Conservation (phyloP, 805 yeast species). For the Wickerhamomyces xylosicus region DNA sequence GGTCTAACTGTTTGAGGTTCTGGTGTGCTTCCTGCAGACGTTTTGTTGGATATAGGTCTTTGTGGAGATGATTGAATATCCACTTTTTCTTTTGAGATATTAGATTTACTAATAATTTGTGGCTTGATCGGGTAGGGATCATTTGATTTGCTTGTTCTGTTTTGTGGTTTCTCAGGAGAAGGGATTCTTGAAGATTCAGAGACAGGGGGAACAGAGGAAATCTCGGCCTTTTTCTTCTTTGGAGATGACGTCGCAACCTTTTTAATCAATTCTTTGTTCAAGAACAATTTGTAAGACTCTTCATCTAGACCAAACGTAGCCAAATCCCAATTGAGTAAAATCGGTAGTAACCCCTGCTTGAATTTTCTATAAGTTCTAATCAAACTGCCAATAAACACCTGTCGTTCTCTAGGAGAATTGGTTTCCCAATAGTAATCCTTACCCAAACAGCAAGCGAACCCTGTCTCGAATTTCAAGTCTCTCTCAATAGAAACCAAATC, state of each 20-base stretch:
- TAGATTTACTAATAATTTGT: neutral
- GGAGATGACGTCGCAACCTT: constrained; percentile 4
- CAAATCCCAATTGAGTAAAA: constrained; percentile 41
- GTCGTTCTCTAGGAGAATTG: constrained; percentile 42
- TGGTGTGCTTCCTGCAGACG: neutral
- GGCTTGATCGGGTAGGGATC: neutral
- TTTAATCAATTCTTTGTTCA: constrained; percentile 8
- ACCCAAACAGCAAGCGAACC: constrained; percentile 50
- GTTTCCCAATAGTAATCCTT: constrained; percentile 84
- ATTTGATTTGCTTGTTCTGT: neutral
- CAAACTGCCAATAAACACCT: constrained; percentile 44
- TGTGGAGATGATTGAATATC: neutral
- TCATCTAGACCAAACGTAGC: constrained; percentile 28
- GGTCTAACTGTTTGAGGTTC: neutral
- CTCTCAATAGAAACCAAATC: constrained; percentile 51
- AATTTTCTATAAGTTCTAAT: constrained; percentile 44
- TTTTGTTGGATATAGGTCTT: neutral
- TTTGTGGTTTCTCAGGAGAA: neutral
- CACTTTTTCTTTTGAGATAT: neutral
- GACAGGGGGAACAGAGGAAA: neutral
- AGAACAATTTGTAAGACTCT: constrained; percentile 20
- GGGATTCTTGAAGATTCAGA: neutral
- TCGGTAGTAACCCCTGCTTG: constrained; percentile 45
- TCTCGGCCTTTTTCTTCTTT: constrained; percentile 1
- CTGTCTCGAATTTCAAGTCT: constrained; percentile 41